phyloP scores from a whole-genome alignment of 163 green algal species.

The Scenedesmus sp. region DNA sequence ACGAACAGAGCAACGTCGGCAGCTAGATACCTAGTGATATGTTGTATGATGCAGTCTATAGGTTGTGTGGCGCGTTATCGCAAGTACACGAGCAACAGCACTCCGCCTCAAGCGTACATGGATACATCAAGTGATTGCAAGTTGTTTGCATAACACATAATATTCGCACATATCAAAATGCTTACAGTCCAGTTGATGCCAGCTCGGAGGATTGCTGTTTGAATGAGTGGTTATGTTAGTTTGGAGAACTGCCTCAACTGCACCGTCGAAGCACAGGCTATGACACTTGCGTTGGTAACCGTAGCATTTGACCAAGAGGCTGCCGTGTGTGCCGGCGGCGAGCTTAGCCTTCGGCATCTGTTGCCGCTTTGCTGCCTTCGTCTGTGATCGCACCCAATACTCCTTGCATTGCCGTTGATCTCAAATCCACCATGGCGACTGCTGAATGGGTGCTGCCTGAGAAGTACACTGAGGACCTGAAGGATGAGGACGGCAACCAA shows the following conservation, averaged over 20 bases:
- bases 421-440: slow-evolving; percentile 45
- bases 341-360: neutral
- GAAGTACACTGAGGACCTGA: slow-evolving; percentile 87
- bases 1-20: neutral
- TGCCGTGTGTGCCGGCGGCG: neutral
- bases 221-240: neutral
- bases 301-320: neutral
- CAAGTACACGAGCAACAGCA: neutral
- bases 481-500: slow-evolving; percentile 88
- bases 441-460: slow-evolving; percentile 79
- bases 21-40: neutral
- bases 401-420: neutral
- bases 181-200: neutral
- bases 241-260: neutral
- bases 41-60: neutral
- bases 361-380: neutral
- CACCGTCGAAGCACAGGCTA: neutral
- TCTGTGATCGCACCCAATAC: neutral
- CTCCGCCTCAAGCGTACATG: neutral
- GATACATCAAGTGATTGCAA: neutral
- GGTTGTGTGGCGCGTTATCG: neutral
- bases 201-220: neutral
- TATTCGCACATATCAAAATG: neutral
- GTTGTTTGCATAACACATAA: neutral
- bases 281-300: neutral